Evolutionary conservation across 176 grass and related monocot genomes (phyloP), one percentile per base, ranked within the genome.

Genomic region (Dendrocalamus sinicus): DNA sequence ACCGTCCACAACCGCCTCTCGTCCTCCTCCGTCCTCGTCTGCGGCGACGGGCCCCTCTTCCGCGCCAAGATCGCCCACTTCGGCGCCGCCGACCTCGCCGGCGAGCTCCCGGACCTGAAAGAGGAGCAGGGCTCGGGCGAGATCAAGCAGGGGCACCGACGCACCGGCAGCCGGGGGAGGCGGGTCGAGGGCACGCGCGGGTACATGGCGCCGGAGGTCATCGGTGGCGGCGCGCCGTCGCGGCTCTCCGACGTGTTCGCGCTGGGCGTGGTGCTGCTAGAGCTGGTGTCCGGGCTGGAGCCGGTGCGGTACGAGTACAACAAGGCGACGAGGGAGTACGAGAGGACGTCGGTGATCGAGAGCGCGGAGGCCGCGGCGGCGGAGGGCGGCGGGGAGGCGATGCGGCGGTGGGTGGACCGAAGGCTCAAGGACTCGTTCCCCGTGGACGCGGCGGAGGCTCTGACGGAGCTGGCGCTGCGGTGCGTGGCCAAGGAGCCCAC

Each of bases 1-100:
- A 90, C 88, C 45, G 57, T 97, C 77, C 95, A 97, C 88, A 97
- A 94, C 74, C 95, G 90, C 77, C 84, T 97, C 70, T 94, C 88
- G 41, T 85, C 92, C 64, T 97, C 95, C 73, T 80, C 80, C 60
- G 28, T 97, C 74, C 89, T 97, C 78, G 85, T 97, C 58, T 91
- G 50, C 88, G 90, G 84, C 66, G 78, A 90, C 13, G 86, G 77
- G 17, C 10, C 88, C 16, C 72, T 51, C 52, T 69, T 91, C 79
- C 88, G 90, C 23, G 90, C 95, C 67, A 97, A 94, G 90, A 91
- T 97, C 78, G 88, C 88, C 20, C 90, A 94, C 26, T 97, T 97
- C 81, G 95, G 92, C 37, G 85, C 92, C 12, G 81, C 92, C 0
- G 95, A 97, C 84, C 81, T 97, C 47, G 87, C 92, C 11, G 92